phyloP scores from a whole-genome alignment of 768 basidiomycete genomes.

The Crepidotus variabilis region DNA sequence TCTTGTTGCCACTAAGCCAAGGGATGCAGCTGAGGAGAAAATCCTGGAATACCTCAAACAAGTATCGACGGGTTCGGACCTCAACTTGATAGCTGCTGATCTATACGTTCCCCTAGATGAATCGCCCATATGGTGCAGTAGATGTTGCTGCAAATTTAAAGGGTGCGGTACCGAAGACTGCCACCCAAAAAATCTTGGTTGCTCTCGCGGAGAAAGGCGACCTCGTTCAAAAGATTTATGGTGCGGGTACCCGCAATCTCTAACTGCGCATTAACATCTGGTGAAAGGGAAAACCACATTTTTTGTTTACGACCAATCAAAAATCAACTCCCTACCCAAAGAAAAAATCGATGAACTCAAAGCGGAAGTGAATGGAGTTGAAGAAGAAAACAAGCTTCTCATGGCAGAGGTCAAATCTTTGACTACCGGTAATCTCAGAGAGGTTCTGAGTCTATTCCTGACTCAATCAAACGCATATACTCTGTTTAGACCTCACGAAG shows the following conservation, averaged over 20 bases:
- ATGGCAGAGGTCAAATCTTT: conserved; percentile 47
- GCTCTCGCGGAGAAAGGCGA: conserved; percentile 83
- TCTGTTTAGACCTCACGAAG: conserved; percentile 54
- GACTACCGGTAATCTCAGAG: conserved; percentile 35
- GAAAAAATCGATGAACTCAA: conserved; percentile 62
- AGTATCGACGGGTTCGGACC: conserved; percentile 29
- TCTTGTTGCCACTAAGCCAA: not conserved
- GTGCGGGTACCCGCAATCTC: conserved; percentile 21
- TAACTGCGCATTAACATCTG: conserved; percentile 7
- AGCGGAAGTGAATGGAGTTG: conserved; percentile 48
- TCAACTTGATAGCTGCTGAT: not conserved
- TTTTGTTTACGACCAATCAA: conserved; percentile 82
- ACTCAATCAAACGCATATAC: conserved; percentile 16
- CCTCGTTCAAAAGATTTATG: conserved; percentile 80
- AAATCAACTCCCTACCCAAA: conserved; percentile 59
- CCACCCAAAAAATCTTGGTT: conserved; percentile 79
- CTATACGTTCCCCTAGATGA: conserved; percentile 54
- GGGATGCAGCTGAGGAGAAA: conserved; percentile 61
- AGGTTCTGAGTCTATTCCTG: not conserved
- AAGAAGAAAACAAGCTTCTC: conserved; percentile 57
- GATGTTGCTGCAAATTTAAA: conserved; percentile 91
- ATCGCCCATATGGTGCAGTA: conserved; percentile 90
- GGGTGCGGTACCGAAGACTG: conserved; percentile 80
- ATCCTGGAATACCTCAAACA: conserved; percentile 77
- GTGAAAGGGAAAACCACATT: conserved; percentile 75